These are phyloP conservation scores for Cornus florida DNA, from an alignment of 148 eudicot genomes.

Conservation along the genomic window DNA sequence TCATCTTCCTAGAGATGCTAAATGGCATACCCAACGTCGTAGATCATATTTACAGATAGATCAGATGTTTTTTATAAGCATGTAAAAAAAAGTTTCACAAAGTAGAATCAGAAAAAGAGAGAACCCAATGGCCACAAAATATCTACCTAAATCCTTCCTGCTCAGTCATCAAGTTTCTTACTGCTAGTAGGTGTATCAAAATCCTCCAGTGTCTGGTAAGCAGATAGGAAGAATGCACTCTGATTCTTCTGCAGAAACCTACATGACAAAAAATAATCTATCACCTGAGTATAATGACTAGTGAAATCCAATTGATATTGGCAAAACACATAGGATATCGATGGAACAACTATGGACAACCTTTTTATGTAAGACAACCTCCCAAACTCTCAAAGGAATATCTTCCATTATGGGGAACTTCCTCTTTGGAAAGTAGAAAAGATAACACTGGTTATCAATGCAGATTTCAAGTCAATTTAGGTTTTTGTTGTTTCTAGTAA, in stretches of 20 bases:
- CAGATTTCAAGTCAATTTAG: no score
- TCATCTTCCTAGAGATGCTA: no score
- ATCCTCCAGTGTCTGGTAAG: constrained; percentile 37
- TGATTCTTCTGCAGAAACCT: constrained; percentile 68
- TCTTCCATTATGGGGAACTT: no score
- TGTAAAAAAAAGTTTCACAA: neutral
- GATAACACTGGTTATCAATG: no score
- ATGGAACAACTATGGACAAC: no score
- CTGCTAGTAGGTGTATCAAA: constrained; percentile 9
- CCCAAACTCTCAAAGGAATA: no score
- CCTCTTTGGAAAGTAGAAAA: no score
- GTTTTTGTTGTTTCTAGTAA: no score
- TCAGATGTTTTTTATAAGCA: neutral
- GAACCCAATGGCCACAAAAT: neutral
- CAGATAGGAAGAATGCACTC: constrained; percentile 40
- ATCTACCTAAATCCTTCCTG: neutral
- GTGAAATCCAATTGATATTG: no score
- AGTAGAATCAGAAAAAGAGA: neutral
- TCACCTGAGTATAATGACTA: no score
- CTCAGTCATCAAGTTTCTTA: constrained; percentile 25
- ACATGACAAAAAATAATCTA: constrained; percentile 13
- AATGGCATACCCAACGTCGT: neutral
- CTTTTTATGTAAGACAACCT: no score
- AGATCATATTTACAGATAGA: neutral
- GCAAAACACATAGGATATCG: no score